Conservation (phyloP, 768 basidiomycete genomes). For the Tulasnella sp. region DNA sequence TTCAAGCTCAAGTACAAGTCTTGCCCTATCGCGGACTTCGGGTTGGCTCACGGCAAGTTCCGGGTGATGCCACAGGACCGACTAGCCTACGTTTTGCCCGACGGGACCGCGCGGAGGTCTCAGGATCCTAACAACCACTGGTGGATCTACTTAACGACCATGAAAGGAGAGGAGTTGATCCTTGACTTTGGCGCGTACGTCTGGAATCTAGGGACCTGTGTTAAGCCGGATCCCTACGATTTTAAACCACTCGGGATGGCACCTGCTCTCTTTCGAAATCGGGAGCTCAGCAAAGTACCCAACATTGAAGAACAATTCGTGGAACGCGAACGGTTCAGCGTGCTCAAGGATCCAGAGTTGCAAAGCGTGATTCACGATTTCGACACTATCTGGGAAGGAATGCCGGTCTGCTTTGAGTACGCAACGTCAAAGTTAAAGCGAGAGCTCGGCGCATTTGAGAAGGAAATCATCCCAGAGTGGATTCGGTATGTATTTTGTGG, state of each 20-base stretch:
- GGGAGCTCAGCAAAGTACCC: not conserved
- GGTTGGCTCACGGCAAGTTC: not conserved
- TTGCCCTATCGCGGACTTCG: conserved; percentile 11
- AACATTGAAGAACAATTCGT: not conserved
- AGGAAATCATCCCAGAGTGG: not conserved
- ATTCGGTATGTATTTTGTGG: not conserved
- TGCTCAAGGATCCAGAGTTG: not conserved
- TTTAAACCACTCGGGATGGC: not conserved
- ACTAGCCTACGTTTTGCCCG: conserved; percentile 6
- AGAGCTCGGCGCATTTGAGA: not conserved
- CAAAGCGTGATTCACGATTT: not conserved
- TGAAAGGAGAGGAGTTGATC: conserved; percentile 4
- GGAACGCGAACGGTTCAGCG: not conserved
- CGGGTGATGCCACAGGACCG: not conserved
- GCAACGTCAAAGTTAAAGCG: not conserved
- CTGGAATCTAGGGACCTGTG: not conserved
- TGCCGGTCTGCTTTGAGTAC: not conserved
- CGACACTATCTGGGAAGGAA: not conserved
- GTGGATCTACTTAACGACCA: conserved; percentile 11
- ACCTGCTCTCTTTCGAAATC: not conserved
- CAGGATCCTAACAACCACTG: conserved; percentile 3
- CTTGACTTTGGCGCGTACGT: conserved; percentile 8
- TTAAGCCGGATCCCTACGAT: not conserved
- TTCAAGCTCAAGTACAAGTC: conserved; percentile 10
- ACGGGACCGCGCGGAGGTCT: not conserved